Evolutionary conservation across 2,329 filamentous ascomycete species (phyloP).

Genomic region (Alternaria triticimaculans): DNA sequence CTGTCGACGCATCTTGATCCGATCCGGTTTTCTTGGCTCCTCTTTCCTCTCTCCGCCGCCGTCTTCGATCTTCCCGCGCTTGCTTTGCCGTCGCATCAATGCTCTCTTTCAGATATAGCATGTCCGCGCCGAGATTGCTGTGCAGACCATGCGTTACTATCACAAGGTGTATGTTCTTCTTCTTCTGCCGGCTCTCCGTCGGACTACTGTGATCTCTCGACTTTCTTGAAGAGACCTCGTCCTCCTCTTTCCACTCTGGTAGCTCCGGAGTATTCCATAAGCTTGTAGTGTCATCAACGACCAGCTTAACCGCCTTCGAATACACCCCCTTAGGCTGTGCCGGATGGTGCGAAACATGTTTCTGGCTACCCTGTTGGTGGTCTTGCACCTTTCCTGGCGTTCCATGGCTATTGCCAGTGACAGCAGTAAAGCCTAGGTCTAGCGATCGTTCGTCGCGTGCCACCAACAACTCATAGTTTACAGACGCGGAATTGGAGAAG

Average conservation of each 20-base stretch:
- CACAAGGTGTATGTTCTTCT: conserved; percentile 86
- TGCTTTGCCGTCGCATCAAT: conserved; percentile 84
- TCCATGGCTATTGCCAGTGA: conserved; percentile 60
- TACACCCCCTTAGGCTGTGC: conserved; percentile 78
- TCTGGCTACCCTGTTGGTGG: conserved; percentile 70
- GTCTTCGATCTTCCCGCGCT: conserved; percentile 72
- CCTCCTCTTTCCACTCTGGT: conserved; percentile 64
- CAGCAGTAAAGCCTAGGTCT: conserved; percentile 66
- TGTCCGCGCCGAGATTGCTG: conserved; percentile 93
- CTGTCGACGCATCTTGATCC: conserved; percentile 47
- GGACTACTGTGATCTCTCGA: conserved; percentile 33
- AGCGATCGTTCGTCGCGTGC: conserved; percentile 86
- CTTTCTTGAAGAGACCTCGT: conserved; percentile 32
- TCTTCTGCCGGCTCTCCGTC: conserved; percentile 55
- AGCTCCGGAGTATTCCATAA: conserved; percentile 93
- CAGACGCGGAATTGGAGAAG: conserved; percentile 86
- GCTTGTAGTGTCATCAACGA: conserved; percentile 84
- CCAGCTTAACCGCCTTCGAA: conserved; percentile 77
- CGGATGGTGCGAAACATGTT: conserved; percentile 59
- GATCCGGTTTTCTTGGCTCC: conserved; percentile 2
- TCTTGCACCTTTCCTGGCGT: conserved; percentile 73
- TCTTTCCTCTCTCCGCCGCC: conserved; percentile 55
- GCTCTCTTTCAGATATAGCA: conserved; percentile 96
- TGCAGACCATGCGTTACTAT: conserved; percentile 93
- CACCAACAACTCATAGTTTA: conserved; percentile 85